Evolutionary conservation across 2,329 filamentous ascomycete species (phyloP).

Genomic region (Aspergillus caelatus): DNA sequence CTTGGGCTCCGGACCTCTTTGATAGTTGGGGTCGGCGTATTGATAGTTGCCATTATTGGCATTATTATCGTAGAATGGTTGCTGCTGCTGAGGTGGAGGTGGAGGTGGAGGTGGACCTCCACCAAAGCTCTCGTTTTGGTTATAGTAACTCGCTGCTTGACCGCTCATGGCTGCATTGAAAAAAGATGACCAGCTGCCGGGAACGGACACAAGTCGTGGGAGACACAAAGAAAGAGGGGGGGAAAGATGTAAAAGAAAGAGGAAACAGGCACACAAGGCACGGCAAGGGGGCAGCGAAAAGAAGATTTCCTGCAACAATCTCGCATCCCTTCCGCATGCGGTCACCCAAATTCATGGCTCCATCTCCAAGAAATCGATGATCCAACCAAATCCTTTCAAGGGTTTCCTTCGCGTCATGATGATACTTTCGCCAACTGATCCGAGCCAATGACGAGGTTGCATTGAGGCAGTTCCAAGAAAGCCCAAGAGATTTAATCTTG

Average conservation of each 20-base stretch:
- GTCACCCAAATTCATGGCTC: background rate
- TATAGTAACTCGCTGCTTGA: conserved; percentile 42
- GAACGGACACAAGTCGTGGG: background rate
- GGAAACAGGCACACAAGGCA: conserved; percentile 4
- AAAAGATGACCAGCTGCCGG: background rate
- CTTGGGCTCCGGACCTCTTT: conserved; percentile 23
- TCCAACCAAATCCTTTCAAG: background rate
- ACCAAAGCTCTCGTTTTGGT: conserved; percentile 28
- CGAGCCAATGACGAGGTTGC: conserved; percentile 5
- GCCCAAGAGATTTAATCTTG: background rate
- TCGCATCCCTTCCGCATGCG: conserved; percentile 1
- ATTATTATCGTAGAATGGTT: conserved; percentile 18
- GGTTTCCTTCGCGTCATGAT: conserved; percentile 9
- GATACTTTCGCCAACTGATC: background rate
- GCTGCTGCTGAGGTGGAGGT: conserved; percentile 19
- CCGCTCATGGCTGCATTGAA: conserved; percentile 35
- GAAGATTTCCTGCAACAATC: background rate
- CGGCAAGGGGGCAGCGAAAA: background rate
- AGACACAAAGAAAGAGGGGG: background rate
- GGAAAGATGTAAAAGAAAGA: background rate
- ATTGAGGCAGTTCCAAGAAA: background rate
- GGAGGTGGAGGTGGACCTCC: conserved; percentile 19
- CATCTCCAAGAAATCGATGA: background rate
- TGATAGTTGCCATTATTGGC: conserved; percentile 23
- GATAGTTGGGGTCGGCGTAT: conserved; percentile 14